Base-by-base conservation (phyloP, 345 rosid genomes). In the Lumnitzera littorea region DNA sequence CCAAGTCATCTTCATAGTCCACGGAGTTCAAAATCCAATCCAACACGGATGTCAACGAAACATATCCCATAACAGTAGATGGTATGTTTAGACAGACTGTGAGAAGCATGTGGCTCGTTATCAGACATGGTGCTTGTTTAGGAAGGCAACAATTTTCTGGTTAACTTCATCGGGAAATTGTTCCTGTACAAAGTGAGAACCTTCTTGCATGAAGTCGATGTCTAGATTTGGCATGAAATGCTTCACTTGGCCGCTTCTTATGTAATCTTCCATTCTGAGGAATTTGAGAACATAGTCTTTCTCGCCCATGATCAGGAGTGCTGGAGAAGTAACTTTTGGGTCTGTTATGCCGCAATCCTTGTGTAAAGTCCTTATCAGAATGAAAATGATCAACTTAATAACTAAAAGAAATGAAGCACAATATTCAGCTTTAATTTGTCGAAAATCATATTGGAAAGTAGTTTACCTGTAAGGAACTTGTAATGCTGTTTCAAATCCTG, bases 381-480 rank as follows among this genome's bases (percentile, higher is more conserved):
- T 13, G 14, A 11, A 7, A 13, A 56, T 24, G 48, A 24, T 4
- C 46, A 11, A 17, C 25, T 0, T 48, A 51, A 31, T 36, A 24
- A 12, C 15, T 62, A 50, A 24, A 13, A 52, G 17, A 17, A 13
- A 46, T 12, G 24, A 24, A 43, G 52, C 8, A 16, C 16, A 9
- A 23, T 20, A 6, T 4, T 3, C 3, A 49, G 24, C 53, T 8
- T 12, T 12, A 46, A 29, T 13, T 27, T 53, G 15, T 11, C 2
- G 20, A 7, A n/a, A 50, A 3, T 8, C 9, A 13, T 56, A 23
- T 64, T 3, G 12, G 50, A 8, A 15, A 20, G 2, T 36, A 16
- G 15, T 2, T 57, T 66, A 78, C 86, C 83, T 78, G 63, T 78
- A 82, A 13, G 85, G 83, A 55, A 80, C 76, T 65, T 58, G 74